Evolutionary conservation across 1,139 yeast species (phyloP), one percentile per base, ranked within the genome.

Genomic region (Geotrichum candidum): DNA sequence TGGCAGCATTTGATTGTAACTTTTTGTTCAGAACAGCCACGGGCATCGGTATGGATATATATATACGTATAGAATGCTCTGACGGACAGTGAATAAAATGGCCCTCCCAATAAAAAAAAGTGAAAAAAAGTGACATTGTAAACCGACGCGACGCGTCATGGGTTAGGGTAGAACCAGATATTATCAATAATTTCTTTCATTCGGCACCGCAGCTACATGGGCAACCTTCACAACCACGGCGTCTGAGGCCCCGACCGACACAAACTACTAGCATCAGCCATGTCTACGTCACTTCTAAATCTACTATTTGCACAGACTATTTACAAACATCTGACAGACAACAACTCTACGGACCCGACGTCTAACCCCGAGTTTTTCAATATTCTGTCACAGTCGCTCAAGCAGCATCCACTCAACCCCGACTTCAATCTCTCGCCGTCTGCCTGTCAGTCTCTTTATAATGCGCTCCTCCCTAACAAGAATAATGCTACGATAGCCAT

Each of bases 221-320:
- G 9, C n/a, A n/a, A 3, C 22, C 9, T 41, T n/a, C 48, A 15
- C 18, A 9, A 18, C 48, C n/a, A 41, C 48, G 18, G 18, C 48
- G 18, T 41, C 22, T 41, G 23, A 7, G 48, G 33, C 33, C 33
- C 9, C 33, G 33, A 29, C 41, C 5, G 41, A 10, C 41, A 41
- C 18, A 18, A 41, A 41, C 48, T 2, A 41, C 22, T 3, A 41
- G 22, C 18, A 41, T n/a, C 29, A 27, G 57, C 38, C 15, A 70
- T 71, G 73, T 70, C 73, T 29, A 69, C 74, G 10, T 70, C 74
- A 2, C 63, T 72, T 57, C 53, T 72, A 46, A 72, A 71, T 57
- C 65, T 72, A 63, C 64, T 72, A 54, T 72, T 71, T 64, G 73
- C 74, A 3, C 74, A 72, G 62, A 68, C 72, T 2, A 70, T 72